Conservation (phyloP, 306 rosid species). For the Parietaria judaica region DNA sequence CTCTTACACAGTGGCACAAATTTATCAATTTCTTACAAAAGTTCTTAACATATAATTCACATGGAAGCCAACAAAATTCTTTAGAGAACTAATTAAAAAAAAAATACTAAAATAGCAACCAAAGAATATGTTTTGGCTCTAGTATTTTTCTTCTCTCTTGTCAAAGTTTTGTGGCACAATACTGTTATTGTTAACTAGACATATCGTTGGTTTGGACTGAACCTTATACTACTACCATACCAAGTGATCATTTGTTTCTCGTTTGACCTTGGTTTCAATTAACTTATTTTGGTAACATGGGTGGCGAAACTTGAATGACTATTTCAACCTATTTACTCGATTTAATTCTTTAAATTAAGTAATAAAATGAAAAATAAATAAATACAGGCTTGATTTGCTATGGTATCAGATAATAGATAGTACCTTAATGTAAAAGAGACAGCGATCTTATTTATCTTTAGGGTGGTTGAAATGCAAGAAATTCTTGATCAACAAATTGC, state of each 20-base stretch:
- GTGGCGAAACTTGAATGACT: no score
- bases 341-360: no score
- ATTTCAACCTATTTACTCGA: no score
- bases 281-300: neutral
- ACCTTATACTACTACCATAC: neutral
- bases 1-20: neutral
- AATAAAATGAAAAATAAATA: no score
- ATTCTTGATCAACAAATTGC: constrained; percentile 92
- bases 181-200: no score
- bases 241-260: neutral
- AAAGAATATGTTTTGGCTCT: no score
- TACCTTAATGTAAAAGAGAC: neutral
- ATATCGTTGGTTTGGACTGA: no score
- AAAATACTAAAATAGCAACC: no score
- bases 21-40: neutral
- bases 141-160: no score
- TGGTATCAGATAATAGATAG: neutral
- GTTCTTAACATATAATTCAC: neutral
- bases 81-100: no score
- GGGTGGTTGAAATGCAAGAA: constrained; percentile 99
- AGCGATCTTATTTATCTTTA: constrained; percentile 15
- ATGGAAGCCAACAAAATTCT: neutral
- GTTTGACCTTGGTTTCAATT: constrained; percentile 10
- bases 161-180: no score
- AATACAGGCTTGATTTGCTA: neutral